Base-by-base conservation (phyloP, 225 moss, liverwort and hornwort species). In the Ulota crispa region DNA sequence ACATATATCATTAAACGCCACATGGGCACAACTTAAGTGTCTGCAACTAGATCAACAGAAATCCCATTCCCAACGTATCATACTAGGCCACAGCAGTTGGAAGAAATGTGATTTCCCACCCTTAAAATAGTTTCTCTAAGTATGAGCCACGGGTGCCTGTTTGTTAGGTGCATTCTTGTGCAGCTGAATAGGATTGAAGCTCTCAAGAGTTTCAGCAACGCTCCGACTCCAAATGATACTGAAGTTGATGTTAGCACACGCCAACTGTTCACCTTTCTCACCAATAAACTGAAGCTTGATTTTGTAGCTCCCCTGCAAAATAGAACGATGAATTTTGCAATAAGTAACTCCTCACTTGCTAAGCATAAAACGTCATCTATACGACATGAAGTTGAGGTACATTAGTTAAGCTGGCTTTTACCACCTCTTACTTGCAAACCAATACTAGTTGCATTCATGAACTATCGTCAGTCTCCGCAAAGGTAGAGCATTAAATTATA, bases 161-260 rank as follows among this genome's bases (percentile, higher is more conserved):
- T 70, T 72, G 32, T 9, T 61, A 43, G 23, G 55, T 24, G 23
- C 15, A 8, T 52, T 70, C 73, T 78, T 84, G 82, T 86, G 86
- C 76, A 88, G 39, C 62, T 82, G 60, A 42, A 90, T 88, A 10
- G 90, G 86, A 63, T 88, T 88, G 68, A 88, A 86, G 82, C 41
- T 86, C 60, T 88, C 82, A 53, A 83, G 50, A 43, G 71, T 71
- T 65, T 88, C 77, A 15, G 60, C 68, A 6, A 77, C 45, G 54
- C 65, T 88, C 71, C 12, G 56, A 70, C n/a, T 75, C 92, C 89
- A 92, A 36, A 89, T 8, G 60, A 92, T 92, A 72, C 88, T 89
- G 21, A 92, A 89, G 64, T 84, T 82, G 78, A 92, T 89, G 75
- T 86, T 76, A 19, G 88, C 86, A 76, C 92, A 92, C n/a, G 92